Evolutionary conservation across 139 green algal genomes (phyloP), one percentile per base, ranked within the genome.

Genomic region (Volvox africanus): DNA sequence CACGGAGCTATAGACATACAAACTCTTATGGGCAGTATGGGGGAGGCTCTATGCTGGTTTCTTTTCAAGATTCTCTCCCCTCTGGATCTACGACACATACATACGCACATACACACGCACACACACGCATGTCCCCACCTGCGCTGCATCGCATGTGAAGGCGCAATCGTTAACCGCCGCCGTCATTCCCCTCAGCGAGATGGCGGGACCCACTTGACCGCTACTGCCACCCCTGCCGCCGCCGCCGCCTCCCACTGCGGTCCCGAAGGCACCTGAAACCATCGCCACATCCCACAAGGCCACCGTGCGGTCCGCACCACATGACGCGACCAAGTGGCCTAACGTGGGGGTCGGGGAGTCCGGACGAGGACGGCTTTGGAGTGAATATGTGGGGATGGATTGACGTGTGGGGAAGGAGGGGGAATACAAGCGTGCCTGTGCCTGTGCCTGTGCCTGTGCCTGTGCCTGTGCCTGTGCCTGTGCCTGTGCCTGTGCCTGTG

Each of bases 281-380:
- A 95, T 82, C 32, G 91, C 92, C 24, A 90, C 67, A 73, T 98
- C 96, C 96, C 96, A 98, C 1, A 97, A 65, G 37, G 93, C 90
- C 19, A 98, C 96, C 1, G 85, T 82, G 35, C 93, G 95, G 93
- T 98, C 95, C 1, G 93, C 89, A 1, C 96, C 96, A 71, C 94
- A 96, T 32, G 82, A 97, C 20, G 96, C 96, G 28, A 97, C 89
- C 61, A 94, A 85, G 36, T 82, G 86, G 19, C 96, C 96, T 80
- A 86, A 33, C 26, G 9, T 55, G 44, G 44, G 44, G 44, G 44
- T 55, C 44, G 44, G 44, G 44, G 44, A 55, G 44, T 55, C 9
- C 44, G 44, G 44, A 55, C 44, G 44, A 55, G 44, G 44, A 55
- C 44, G 44, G 44, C 5, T 55, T 55, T 9, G 5, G 5, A 9